Conservation (phyloP, 495 filamentous ascomycete species). For the Neurospora intermedia region DNA sequence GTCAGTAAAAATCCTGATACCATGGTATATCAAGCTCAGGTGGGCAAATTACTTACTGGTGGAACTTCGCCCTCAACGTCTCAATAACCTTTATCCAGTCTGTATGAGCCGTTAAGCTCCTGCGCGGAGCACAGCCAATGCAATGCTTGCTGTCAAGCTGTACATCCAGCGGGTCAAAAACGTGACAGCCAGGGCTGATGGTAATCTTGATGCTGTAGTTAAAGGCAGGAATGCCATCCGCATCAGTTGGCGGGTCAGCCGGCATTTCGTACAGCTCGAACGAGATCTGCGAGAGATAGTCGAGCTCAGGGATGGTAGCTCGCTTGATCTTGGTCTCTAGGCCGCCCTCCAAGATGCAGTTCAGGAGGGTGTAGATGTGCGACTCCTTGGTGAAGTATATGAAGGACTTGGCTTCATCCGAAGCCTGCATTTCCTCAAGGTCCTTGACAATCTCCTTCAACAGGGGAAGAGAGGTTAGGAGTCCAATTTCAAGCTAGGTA, state of each 20-base stretch:
- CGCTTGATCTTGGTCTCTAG: constrained; percentile 84
- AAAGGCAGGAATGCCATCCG: constrained; percentile 43
- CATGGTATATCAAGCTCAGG: not conserved
- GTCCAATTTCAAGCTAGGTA: constrained; percentile 72
- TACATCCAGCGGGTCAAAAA: constrained; percentile 89
- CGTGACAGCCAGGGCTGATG: constrained; percentile 90
- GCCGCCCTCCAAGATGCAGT: constrained; percentile 94
- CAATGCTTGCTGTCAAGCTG: constrained; percentile 91
- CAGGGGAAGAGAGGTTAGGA: constrained; percentile 83
- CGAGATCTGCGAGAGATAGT: constrained; percentile 95
- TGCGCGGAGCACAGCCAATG: constrained; percentile 80
- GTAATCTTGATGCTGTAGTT: constrained; percentile 94
- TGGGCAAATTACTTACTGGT: constrained; percentile 51
- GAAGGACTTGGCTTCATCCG: constrained; percentile 84
- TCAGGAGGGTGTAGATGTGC: constrained; percentile 94
- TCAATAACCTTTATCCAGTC: constrained; percentile 96
- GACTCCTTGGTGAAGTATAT: constrained; percentile 99
- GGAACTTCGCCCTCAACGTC: constrained; percentile 86
- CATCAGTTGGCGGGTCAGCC: constrained; percentile 46
- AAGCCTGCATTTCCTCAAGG: constrained; percentile 94
- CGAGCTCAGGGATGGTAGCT: constrained; percentile 87
- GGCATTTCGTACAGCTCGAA: constrained; percentile 96
- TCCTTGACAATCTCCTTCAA: constrained; percentile 93
- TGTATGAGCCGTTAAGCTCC: constrained; percentile 80
- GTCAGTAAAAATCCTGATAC: not conserved